Evolutionary conservation across 116 monocot species (phyloP).

Genomic region (Iris pallida): DNA sequence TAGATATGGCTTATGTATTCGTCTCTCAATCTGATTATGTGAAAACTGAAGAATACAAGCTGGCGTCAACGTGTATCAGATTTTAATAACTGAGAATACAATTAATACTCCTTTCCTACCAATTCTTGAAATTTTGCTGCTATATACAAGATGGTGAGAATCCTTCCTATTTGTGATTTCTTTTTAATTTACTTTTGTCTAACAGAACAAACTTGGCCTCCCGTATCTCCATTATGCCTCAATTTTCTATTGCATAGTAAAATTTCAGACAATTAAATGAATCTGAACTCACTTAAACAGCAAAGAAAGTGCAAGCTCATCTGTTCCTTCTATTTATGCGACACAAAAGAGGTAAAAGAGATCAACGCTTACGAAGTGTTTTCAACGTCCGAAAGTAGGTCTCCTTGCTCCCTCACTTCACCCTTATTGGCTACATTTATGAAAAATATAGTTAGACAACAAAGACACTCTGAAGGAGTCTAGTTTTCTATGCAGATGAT

Average conservation of each 20-base stretch:
- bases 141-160: too few relatives aligned
- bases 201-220: too few relatives aligned
- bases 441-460: conserved; percentile 10
- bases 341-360: background rate
- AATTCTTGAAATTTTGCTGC: too few relatives aligned
- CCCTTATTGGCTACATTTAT: conserved; percentile 31
- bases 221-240: background rate
- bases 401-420: conserved; percentile 44
- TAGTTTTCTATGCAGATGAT: background rate
- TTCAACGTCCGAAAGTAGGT: conserved; percentile 31
- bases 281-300: background rate
- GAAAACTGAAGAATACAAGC: background rate
- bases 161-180: too few relatives aligned
- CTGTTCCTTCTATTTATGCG: background rate
- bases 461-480: background rate
- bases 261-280: background rate
- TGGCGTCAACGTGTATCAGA: too few relatives aligned
- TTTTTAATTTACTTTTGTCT: too few relatives aligned
- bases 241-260: background rate
- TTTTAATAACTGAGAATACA: too few relatives aligned
- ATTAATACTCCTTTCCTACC: too few relatives aligned
- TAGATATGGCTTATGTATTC: background rate
- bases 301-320: background rate
- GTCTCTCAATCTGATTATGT: background rate
- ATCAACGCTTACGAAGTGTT: conserved; percentile 36